A percentile compares a stretch with the other conserved stretches of the same genome.
These are phyloP conservation scores for Trypanosoma cruzi DNA, from an alignment of 208 protist species.

Conservation along the genomic window DNA sequence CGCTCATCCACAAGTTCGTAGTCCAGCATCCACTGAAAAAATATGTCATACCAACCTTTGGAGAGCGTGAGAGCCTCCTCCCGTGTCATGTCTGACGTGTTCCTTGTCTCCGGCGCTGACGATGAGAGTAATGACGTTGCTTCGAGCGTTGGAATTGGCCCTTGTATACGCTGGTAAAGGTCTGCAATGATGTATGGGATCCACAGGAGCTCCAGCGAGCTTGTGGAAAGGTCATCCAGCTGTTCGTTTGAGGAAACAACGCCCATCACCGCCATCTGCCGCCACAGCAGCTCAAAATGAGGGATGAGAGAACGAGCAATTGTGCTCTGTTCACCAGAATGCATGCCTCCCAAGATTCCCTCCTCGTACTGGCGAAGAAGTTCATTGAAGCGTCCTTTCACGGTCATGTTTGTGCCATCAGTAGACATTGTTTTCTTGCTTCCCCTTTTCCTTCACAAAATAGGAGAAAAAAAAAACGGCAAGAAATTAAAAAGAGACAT, in stretches of 20 bases:
- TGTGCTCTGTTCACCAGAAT: constrained; percentile 16
- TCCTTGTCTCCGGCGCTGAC: not conserved
- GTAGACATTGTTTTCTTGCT: not conserved
- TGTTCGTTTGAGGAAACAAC: constrained; percentile 83
- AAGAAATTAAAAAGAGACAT: constrained; percentile 7
- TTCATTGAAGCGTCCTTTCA: constrained; percentile 63
- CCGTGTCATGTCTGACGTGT: constrained; percentile 34
- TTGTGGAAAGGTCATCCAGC: constrained; percentile 84
- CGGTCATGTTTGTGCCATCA: constrained; percentile 30
- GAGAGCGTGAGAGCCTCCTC: constrained; percentile 70
- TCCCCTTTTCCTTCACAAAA: not conserved
- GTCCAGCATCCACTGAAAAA: constrained; percentile 83
- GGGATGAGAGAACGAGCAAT: constrained; percentile 46
- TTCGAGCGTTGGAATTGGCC: constrained; percentile 24
- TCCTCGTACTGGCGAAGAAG: constrained; percentile 53
- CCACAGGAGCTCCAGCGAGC: constrained; percentile 82
- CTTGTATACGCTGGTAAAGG: constrained; percentile 80
- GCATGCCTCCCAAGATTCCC: constrained; percentile 7
- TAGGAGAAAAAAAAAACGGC: constrained; percentile 18
- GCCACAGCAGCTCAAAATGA: constrained; percentile 74
- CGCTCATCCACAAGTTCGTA: constrained; percentile 61
- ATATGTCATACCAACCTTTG: constrained; percentile 67
- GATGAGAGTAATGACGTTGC: too few species aligned
- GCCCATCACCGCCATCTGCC: constrained; percentile 48
- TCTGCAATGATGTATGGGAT: constrained; percentile 83